Evolutionary conservation across 371 early-diverging fungal genomes (phyloP), one percentile per base, ranked within the genome.

Genomic region (Mucor ambiguus): DNA sequence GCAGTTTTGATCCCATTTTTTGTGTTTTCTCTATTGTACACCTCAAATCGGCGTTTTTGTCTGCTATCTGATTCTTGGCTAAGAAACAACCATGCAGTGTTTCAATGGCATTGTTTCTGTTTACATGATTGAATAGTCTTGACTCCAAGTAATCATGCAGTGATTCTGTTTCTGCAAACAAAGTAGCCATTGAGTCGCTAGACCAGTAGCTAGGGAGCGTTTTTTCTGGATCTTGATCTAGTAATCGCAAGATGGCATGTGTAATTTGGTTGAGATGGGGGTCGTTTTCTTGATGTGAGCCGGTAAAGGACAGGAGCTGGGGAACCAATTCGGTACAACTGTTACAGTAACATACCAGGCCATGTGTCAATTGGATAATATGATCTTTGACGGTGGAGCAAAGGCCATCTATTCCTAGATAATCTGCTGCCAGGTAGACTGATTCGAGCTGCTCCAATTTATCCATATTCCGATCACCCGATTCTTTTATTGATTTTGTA

Each of bases 341-440:
- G 3, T 64, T 44, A 56, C 79, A 79, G 30, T 69, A 74, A 26
- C 79, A 76, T 20, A 35, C 35, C 16, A 77, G 46, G 1, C 72
- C 66, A 41, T 79, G 79, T 7, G 62, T 63, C 24, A 74, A 28
- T 16, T 63, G 24, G 16, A 49, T 49, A 37, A 76, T 63, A 20
- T 61, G 56, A n/a, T 71, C 61, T 11, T 66, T 41, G n/a, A 67
- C 43, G 2, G 43, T 24, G 11, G 16, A 41, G 63, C 76, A 74
- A 22, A 79, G 61, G 10, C 41, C 38, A 12, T 66, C 63, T 65
- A 79, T 79, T 9, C 74, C 79, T 8, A 79, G 60, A 24, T 79
- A 79, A 44, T 79, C 79, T 1, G 74, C 76, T 24, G 74, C 79
- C 26, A 66, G 52, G 52, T 76, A 76, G 9, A 74, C 41, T 1